Percentiles rank a stretch among this genome's conserved stretches.
Evolutionary conservation across 2,329 filamentous ascomycete species (phyloP).

Genomic region (Monilinia fructigena): DNA sequence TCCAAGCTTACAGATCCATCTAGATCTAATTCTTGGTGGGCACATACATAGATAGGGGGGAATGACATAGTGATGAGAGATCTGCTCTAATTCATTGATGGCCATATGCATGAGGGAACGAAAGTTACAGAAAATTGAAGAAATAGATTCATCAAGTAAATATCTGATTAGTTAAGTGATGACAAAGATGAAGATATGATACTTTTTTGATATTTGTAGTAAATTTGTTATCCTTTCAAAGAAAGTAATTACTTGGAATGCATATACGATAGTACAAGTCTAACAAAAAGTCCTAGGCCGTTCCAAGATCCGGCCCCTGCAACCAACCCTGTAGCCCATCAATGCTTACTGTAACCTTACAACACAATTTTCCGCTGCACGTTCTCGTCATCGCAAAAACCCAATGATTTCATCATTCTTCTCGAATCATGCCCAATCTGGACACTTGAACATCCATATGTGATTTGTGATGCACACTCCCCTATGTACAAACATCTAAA

Average conservation of each 20-base stretch:
- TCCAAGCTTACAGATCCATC: slow-evolving; percentile 15
- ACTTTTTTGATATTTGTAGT: slow-evolving; percentile 6
- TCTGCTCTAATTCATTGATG: background rate
- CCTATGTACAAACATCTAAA: background rate
- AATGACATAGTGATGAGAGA: background rate
- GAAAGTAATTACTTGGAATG: background rate
- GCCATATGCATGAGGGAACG: background rate
- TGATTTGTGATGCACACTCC: background rate
- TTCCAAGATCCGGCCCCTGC: background rate
- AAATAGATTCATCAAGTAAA: background rate
- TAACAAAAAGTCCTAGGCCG: background rate
- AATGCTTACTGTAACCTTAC: background rate
- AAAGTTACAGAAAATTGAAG: background rate
- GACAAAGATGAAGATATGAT: background rate
- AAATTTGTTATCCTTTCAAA: background rate
- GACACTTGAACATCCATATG: background rate
- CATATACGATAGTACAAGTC: background rate
- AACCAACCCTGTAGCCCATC: background rate
- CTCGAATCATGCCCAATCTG: background rate
- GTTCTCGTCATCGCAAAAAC: background rate
- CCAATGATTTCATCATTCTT: slow-evolving; percentile 7
- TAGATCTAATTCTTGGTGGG: slow-evolving; percentile 5
- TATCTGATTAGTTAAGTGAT: slow-evolving; percentile 8
- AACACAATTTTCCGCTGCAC: background rate
- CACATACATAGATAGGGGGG: background rate